Conservation (phyloP, 345 rosid species). For the Turnera subulata region DNA sequence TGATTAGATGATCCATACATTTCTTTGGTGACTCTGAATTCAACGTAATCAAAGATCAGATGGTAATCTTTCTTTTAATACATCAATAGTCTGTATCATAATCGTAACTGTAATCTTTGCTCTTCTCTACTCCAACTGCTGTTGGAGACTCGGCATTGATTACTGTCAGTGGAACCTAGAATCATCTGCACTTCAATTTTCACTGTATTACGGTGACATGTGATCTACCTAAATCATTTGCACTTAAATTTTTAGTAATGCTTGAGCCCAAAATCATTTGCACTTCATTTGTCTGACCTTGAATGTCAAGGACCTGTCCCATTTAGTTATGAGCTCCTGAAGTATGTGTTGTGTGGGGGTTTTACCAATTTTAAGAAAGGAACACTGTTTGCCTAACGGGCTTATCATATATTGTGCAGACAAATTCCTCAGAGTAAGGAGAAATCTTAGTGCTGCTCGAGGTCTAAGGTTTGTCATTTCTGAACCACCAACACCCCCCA, state of each 20-base stretch:
- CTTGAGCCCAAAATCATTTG: too few relatives aligned
- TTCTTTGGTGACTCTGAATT: neutral
- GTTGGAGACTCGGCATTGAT: neutral
- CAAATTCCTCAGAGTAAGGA: slow-evolving; percentile 19
- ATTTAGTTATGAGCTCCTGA: too few relatives aligned
- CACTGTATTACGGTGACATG: neutral
- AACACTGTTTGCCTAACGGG: neutral
- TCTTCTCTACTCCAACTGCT: neutral
- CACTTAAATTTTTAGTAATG: too few relatives aligned
- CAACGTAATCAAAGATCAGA: neutral
- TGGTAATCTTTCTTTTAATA: neutral
- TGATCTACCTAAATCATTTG: too few relatives aligned
- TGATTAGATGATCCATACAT: neutral
- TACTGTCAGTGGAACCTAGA: neutral
- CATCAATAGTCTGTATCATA: neutral
- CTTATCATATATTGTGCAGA: slow-evolving; percentile 19
- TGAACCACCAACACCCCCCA: slow-evolving; percentile 8
- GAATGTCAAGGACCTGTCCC: too few relatives aligned
- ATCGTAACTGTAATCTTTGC: slow-evolving; percentile 3
- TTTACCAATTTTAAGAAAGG: neutral
- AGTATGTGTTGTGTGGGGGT: too few relatives aligned
- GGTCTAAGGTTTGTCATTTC: slow-evolving; percentile 23
- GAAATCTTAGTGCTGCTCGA: slow-evolving; percentile 9
- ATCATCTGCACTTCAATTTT: neutral
- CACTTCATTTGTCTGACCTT: too few relatives aligned